phyloP scores from a whole-genome alignment of 495 filamentous ascomycete genomes.

The Aspergillus ellipticus region DNA sequence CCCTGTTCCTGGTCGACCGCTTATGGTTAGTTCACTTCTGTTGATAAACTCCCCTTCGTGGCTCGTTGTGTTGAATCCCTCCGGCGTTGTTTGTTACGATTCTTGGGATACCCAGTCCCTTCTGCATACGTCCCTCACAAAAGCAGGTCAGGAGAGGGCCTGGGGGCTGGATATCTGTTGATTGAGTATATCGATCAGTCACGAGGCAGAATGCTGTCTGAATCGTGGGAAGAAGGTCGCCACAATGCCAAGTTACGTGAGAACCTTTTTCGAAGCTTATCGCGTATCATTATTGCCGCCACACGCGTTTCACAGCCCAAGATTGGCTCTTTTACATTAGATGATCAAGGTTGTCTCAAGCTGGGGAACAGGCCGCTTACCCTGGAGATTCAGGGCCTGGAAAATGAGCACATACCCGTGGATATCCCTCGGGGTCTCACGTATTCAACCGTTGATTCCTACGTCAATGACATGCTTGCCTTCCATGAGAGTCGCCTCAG shows the following conservation, averaged over 20 bases:
- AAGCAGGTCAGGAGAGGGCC: neutral
- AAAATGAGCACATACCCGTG: constrained; percentile 35
- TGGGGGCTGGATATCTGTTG: constrained; percentile 28
- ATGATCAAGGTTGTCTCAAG: constrained; percentile 19
- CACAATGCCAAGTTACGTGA: constrained; percentile 16
- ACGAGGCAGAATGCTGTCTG: constrained; percentile 33
- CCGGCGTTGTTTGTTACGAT: constrained; percentile 16
- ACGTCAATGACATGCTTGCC: constrained; percentile 27
- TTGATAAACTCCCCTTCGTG: constrained; percentile 22
- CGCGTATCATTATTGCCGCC: constrained; percentile 26
- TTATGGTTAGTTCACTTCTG: constrained; percentile 23
- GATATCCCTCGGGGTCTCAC: constrained; percentile 29
- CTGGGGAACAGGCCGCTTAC: constrained; percentile 33
- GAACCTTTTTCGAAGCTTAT: constrained; percentile 29
- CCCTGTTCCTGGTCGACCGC: neutral
- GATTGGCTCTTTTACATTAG: constrained; percentile 35
- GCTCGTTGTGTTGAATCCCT: constrained; percentile 18
- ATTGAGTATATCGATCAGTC: constrained; percentile 30
- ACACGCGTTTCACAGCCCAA: constrained; percentile 24
- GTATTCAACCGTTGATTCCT: constrained; percentile 29
- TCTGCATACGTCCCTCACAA: constrained; percentile 25
- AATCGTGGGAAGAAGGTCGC: constrained; percentile 19
- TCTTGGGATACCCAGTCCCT: constrained; percentile 20
- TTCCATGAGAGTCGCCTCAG: constrained; percentile 31
- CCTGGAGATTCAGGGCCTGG: constrained; percentile 22